A percentile compares a stretch with the other conserved stretches of the same genome.
Conservation (phyloP, 257 asterid genomes). For the Gentiana macrophylla region DNA sequence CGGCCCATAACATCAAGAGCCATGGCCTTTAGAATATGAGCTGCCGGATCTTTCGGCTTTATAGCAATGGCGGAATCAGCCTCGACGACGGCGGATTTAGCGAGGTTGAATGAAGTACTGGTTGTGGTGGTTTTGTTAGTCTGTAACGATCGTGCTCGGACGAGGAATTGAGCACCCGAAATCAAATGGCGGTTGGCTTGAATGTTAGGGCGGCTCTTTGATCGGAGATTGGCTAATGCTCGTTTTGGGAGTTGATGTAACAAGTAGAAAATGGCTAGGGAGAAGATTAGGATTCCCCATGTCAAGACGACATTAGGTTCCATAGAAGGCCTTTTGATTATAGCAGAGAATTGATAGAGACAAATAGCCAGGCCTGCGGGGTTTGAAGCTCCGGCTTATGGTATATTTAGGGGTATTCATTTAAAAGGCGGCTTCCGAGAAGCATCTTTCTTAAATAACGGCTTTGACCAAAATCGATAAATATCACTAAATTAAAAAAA, state of each 20-base stretch:
- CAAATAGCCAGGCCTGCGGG: no score
- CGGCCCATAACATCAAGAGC: constrained; percentile 65
- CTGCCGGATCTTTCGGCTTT: constrained; percentile 75
- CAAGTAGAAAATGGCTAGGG: constrained; percentile 48
- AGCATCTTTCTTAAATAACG: no score
- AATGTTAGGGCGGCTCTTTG: constrained; percentile 43
- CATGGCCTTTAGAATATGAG: constrained; percentile 74
- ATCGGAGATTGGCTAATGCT: constrained; percentile 52
- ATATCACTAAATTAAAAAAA: no score
- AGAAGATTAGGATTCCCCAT: constrained; percentile 40
- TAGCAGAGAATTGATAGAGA: no score
- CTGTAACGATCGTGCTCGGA: constrained; percentile 60
- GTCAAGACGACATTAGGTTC: constrained; percentile 40
- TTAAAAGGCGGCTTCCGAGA: no score
- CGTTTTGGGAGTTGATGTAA: constrained; percentile 51
- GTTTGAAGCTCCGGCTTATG: no score
- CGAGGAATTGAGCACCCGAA: constrained; percentile 66
- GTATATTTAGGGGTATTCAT: no score
- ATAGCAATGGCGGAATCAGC: constrained; percentile 66
- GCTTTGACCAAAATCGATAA: no score
- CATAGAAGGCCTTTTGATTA: constrained; percentile 14
- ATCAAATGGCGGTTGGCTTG: constrained; percentile 75
- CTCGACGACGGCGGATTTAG: constrained; percentile 63
- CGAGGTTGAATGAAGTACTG: constrained; percentile 46
- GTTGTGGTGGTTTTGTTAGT: constrained; percentile 19